Conservation (phyloP, 2,329 filamentous ascomycete genomes). For the Arthrobotrys iridis region DNA sequence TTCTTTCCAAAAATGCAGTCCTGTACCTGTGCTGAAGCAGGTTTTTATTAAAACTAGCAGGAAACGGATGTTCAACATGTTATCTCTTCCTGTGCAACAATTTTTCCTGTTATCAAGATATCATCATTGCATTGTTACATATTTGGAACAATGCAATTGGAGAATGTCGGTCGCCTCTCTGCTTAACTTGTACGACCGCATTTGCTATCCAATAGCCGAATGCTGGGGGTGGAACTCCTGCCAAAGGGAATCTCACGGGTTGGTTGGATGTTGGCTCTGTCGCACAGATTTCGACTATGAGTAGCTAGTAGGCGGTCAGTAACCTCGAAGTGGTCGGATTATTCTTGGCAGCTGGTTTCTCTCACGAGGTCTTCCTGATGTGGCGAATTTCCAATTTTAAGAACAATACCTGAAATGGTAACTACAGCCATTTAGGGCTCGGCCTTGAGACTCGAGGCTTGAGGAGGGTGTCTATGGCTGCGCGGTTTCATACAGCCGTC, state of each 20-base stretch:
- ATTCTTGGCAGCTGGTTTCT: slow-evolving; percentile 1
- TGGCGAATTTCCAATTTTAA: slow-evolving; percentile 31
- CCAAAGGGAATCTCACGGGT: slow-evolving; percentile 21
- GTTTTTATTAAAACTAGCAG: not conserved
- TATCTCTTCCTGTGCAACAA: slow-evolving; percentile 18
- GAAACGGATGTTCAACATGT: slow-evolving; percentile 29
- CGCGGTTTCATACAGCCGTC: slow-evolving; percentile 29
- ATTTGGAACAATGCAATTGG: slow-evolving; percentile 49
- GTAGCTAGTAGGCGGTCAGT: slow-evolving; percentile 8
- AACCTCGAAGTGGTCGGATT: slow-evolving; percentile 7
- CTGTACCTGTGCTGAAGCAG: slow-evolving; percentile 1
- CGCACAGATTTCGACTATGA: slow-evolving; percentile 13
- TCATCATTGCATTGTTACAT: slow-evolving; percentile 19
- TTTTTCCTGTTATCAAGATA: slow-evolving; percentile 8
- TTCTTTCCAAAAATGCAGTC: slow-evolving; percentile 11
- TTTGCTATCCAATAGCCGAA: slow-evolving; percentile 35
- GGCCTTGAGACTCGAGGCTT: not conserved
- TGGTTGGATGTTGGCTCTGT: slow-evolving; percentile 29
- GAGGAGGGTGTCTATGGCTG: not conserved
- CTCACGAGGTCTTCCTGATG: slow-evolving; percentile 17
- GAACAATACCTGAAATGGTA: slow-evolving; percentile 36
- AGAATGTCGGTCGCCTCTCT: not conserved
- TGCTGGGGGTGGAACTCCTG: not conserved
- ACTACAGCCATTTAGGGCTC: slow-evolving; percentile 12
- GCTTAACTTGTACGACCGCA: slow-evolving; percentile 21